A percentile compares a stretch with the other conserved stretches of the same genome.
phyloP scores from a whole-genome alignment of 495 filamentous ascomycete genomes.

The Lichenothelia convexa region DNA sequence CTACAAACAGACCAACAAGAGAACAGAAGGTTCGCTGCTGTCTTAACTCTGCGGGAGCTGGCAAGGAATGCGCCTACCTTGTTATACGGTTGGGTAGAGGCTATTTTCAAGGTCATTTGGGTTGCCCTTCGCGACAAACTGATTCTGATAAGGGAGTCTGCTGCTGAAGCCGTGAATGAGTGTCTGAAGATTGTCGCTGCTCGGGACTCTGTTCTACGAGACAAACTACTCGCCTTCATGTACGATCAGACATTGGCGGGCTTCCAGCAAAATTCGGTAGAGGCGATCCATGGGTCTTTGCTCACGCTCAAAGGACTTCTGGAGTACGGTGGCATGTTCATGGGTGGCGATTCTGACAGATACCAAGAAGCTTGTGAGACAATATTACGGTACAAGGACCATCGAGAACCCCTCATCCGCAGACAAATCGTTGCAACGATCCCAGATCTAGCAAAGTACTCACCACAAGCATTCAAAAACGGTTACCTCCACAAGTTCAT shows the following conservation, averaged over 20 bases:
- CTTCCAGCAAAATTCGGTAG: slow-evolving; percentile 58
- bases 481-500: slow-evolving; percentile 88
- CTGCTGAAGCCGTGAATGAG: slow-evolving; percentile 74
- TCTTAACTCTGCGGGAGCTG: slow-evolving; percentile 75
- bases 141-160: slow-evolving; percentile 76
- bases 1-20: slow-evolving; percentile 89
- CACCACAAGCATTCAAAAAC: slow-evolving; percentile 65
- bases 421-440: slow-evolving; percentile 77
- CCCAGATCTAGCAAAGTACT: slow-evolving; percentile 81
- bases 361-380: slow-evolving; percentile 67
- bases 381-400: slow-evolving; percentile 74
- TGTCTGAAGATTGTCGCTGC: slow-evolving; percentile 88
- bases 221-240: slow-evolving; percentile 72
- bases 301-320: slow-evolving; percentile 81
- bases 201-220: slow-evolving; percentile 66
- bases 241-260: slow-evolving; percentile 65
- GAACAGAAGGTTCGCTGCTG: slow-evolving; percentile 76
- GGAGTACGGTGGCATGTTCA: slow-evolving; percentile 91
- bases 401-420: slow-evolving; percentile 70
- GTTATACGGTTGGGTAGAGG: slow-evolving; percentile 76
- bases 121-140: slow-evolving; percentile 77
- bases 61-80: slow-evolving; percentile 81
- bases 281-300: slow-evolving; percentile 79
- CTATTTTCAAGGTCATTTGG: slow-evolving; percentile 89
- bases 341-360: slow-evolving; percentile 74